A percentile compares a stretch with the other conserved stretches of the same genome.
Evolutionary conservation across 306 rosid genomes (phyloP).

Genomic region (Prosopis cineraria): DNA sequence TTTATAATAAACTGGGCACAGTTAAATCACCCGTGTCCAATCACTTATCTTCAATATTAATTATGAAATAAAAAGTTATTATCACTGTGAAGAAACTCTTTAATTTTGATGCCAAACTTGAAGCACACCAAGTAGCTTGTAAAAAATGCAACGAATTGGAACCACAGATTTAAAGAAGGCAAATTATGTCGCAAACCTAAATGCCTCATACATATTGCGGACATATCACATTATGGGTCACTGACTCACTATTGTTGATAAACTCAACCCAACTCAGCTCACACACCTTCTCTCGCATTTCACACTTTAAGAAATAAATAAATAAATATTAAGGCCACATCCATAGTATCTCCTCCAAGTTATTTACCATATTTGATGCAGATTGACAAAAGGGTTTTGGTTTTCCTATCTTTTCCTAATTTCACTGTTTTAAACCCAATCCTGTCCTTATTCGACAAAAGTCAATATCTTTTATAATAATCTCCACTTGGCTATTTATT

Average conservation of each 20-base stretch:
- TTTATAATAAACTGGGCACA: neutral
- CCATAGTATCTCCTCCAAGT: neutral
- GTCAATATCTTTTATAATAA: neutral
- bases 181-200: neutral
- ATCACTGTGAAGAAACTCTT: neutral
- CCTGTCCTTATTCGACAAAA: neutral
- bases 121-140: neutral
- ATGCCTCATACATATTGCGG: neutral
- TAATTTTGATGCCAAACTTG: neutral
- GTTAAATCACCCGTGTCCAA: no score
- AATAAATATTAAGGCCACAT: neutral
- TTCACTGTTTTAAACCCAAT: conserved; percentile 8
- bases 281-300: neutral
- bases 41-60: neutral
- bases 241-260: conserved; percentile 24
- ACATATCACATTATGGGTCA: conserved; percentile 42
- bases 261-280: conserved; percentile 31
- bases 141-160: neutral
- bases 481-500: neutral
- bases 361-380: conserved; percentile 31
- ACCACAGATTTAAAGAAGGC: neutral
- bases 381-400: conserved; percentile 20
- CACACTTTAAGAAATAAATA: no score
- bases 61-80: neutral
- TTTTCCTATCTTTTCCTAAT: conserved; percentile 8